Conservation (phyloP, 257 asterid genomes). For the Scutellaria barbata region DNA sequence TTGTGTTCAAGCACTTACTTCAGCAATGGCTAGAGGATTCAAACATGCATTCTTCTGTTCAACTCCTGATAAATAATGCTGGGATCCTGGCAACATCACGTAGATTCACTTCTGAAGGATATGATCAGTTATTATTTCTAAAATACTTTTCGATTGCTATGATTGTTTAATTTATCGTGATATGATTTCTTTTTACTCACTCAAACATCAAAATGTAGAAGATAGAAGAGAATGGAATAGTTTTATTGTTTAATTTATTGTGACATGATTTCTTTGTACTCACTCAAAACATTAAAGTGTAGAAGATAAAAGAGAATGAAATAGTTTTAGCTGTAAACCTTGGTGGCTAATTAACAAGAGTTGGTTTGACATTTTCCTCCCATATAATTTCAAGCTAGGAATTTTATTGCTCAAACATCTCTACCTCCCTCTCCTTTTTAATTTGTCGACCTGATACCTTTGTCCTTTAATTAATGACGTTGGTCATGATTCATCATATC, state of each 20-base stretch:
- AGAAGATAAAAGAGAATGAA: background rate
- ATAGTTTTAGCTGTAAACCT: background rate
- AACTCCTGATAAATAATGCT: constrained; percentile 87
- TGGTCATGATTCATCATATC: background rate
- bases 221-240: background rate
- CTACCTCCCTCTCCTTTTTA: background rate
- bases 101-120: constrained; percentile 72
- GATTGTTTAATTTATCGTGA: background rate
- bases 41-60: constrained; percentile 73
- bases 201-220: background rate
- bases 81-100: constrained; percentile 81
- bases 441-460: background rate
- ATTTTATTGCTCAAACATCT: background rate
- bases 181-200: background rate
- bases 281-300: too few relatives aligned
- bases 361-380: background rate
- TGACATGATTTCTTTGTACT: too few relatives aligned
- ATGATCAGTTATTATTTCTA: constrained; percentile 62
- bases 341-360: background rate
- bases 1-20: constrained; percentile 69
- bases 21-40: constrained; percentile 79
- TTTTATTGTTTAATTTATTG: too few relatives aligned
- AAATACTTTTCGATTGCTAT: constrained; percentile 4
- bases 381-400: background rate
- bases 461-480: background rate